Evolutionary conservation across 1,139 yeast species (phyloP), one percentile per base, ranked within the genome.

Genomic region (Protomyces lactucae-debilis): DNA sequence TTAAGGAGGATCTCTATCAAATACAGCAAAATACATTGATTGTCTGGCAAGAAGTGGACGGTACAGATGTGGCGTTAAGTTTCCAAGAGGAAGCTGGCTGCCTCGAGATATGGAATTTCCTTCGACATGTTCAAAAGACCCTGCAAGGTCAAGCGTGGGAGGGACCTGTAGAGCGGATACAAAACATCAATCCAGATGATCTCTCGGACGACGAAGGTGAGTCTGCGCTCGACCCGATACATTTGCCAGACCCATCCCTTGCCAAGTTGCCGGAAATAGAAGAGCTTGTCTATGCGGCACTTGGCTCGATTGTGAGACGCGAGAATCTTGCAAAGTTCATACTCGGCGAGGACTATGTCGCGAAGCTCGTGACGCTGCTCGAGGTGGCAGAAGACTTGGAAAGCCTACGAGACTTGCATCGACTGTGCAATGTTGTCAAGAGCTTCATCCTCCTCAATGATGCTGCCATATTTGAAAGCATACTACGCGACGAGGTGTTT

Each of bases 51-150:
- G 96, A 90, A 72, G 75, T 79, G 8, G 80, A 82, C 23, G 93
- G 93, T 2, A 83, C 83, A 66, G 97, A 91, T 73, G 83, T 91
- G 69, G 98, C 98, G 3, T 78, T 93, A 52, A 88, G 95, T 61
- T 93, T 93, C 75, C 97, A 93, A 74, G 98, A 91, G 72, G 85
- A 89, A 51, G 88, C 87, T 61, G 98, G 98, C 0, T 93, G 99
- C 74, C 83, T 88, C 16, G 83, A 85, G 16, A 74, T 92, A 57
- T 90, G 97, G 70, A 60, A 55, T 32, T 65, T 61, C 40, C 40
- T 66, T 3, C 55, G 46, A 28, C 59, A 65, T 25, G 67, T 66
- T 28, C 66, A 65, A 28, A 65, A 59, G 25, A 32, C 64, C 14
- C 60, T 65, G 28, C 23, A 35, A 3, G 60, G 64, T 12, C 55